A percentile compares a stretch with the other conserved stretches of the same genome.
Conservation (phyloP, 2,329 filamentous ascomycete species). For the Diaporthe caulivora region DNA sequence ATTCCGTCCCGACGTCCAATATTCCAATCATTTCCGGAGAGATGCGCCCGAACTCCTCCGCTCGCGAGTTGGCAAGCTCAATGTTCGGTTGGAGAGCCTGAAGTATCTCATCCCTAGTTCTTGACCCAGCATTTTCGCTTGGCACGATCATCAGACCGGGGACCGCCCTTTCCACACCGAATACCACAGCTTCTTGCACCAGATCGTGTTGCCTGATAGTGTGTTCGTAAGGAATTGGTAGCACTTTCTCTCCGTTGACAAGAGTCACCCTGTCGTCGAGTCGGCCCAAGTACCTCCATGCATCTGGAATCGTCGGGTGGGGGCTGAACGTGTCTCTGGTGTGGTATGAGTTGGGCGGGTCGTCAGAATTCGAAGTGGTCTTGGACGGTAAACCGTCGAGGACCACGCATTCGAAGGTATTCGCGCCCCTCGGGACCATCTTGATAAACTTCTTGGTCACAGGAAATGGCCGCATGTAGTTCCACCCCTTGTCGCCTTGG, state of each 20-base stretch:
- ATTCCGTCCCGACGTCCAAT: constrained; percentile 57
- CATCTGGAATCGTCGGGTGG: constrained; percentile 54
- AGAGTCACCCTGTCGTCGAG: constrained; percentile 60
- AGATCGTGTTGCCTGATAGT: constrained; percentile 63
- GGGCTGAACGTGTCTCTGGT: constrained; percentile 59
- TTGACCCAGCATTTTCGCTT: constrained; percentile 53
- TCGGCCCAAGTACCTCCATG: constrained; percentile 60
- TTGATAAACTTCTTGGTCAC: constrained; percentile 56
- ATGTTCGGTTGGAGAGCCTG: constrained; percentile 63
- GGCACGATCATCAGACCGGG: constrained; percentile 68
- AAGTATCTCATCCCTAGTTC: constrained; percentile 56
- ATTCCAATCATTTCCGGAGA: constrained; percentile 65
- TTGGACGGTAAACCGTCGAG: constrained; percentile 49
- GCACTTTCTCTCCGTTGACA: constrained; percentile 62
- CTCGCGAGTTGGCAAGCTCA: constrained; percentile 61
- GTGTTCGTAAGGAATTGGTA: constrained; percentile 63
- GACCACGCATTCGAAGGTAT: constrained; percentile 49
- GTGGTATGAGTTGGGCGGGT: constrained; percentile 58
- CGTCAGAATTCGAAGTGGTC: constrained; percentile 52
- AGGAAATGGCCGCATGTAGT: constrained; percentile 61
- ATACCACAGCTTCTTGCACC: constrained; percentile 69
- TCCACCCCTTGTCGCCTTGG: constrained; percentile 65
- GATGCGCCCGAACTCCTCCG: constrained; percentile 65
- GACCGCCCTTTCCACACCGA: constrained; percentile 65
- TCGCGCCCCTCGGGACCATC: constrained; percentile 48